These are phyloP conservation scores for Epichloe aotearoae DNA, from an alignment of 2,329 filamentous ascomycete species.

Conservation along the genomic window DNA sequence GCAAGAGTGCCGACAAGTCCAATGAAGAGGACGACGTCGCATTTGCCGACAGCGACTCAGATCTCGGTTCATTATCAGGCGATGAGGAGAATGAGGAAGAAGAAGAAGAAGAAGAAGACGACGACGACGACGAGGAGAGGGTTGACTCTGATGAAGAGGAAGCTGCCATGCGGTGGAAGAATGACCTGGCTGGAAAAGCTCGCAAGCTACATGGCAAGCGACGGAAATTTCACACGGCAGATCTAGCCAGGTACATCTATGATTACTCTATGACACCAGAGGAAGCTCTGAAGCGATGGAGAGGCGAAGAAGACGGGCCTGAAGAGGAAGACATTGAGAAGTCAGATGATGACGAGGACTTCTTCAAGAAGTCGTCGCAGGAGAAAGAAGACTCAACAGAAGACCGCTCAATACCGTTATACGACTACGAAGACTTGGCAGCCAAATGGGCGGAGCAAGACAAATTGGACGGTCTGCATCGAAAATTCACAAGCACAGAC, in stretches of 20 bases:
- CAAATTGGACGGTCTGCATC: conserved; percentile 60
- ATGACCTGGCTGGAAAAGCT: conserved; percentile 67
- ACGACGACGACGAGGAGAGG: conserved; percentile 38
- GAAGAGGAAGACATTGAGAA: conserved; percentile 44
- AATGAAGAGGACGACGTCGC: conserved; percentile 58
- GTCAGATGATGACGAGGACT: conserved; percentile 42
- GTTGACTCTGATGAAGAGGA: conserved; percentile 52
- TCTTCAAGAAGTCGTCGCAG: conserved; percentile 50
- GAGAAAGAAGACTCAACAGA: conserved; percentile 62
- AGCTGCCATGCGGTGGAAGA: conserved; percentile 71
- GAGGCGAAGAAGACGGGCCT: conserved; percentile 46
- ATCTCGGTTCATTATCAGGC: conserved; percentile 73
- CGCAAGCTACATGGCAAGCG: conserved; percentile 55
- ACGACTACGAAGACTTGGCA: conserved; percentile 70
- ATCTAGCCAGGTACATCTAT: conserved; percentile 82
- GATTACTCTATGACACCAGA: conserved; percentile 62
- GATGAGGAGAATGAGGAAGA: conserved; percentile 28
- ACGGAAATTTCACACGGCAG: conserved; percentile 61
- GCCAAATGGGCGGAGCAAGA: conserved; percentile 75
- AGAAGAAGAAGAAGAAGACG: conserved; percentile 34
- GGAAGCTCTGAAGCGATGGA: conserved; percentile 70
- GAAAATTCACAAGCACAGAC: conserved; percentile 61
- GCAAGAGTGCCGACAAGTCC: conserved; percentile 35
- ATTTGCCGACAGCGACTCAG: conserved; percentile 95
- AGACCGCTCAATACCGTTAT: conserved; percentile 64